Conservation (phyloP, 2,329 filamentous ascomycete species). For the Penicillium sp. region DNA sequence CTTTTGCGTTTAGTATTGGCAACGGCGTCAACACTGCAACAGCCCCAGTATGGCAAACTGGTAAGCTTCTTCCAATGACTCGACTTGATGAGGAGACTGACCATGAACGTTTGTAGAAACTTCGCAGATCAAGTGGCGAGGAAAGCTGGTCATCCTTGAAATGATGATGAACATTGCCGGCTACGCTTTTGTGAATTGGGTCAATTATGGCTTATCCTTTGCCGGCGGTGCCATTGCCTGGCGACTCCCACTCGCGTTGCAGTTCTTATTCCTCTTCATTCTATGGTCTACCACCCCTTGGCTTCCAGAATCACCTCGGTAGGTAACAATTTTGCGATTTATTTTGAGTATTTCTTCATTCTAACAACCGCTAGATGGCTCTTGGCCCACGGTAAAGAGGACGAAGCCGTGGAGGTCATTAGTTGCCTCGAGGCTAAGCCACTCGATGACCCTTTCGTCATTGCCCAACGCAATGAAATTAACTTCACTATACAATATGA, state of each 20-base stretch:
- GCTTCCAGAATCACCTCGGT: constrained; percentile 31
- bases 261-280: constrained; percentile 55
- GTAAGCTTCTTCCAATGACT: not conserved
- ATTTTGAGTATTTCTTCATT: not conserved
- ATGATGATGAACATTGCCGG: constrained; percentile 58
- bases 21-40: constrained; percentile 58
- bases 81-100: not conserved
- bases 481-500: constrained; percentile 55
- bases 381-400: constrained; percentile 42
- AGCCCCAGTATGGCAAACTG: constrained; percentile 54
- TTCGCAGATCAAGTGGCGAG: constrained; percentile 48
- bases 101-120: constrained; percentile 40
- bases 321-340: not conserved
- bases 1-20: constrained; percentile 38
- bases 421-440: constrained; percentile 53
- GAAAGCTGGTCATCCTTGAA: constrained; percentile 53
- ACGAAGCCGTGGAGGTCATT: constrained; percentile 55
- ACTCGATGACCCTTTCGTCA: constrained; percentile 50
- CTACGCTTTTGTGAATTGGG: constrained; percentile 56
- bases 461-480: constrained; percentile 52
- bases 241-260: constrained; percentile 56
- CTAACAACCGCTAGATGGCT: constrained; percentile 45
- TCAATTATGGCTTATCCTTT: constrained; percentile 58
- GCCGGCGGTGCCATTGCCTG: constrained; percentile 47
- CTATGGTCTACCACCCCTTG: constrained; percentile 49